Evolutionary conservation across 306 rosid species (phyloP).

Genomic region (Cucurbita moschata): DNA sequence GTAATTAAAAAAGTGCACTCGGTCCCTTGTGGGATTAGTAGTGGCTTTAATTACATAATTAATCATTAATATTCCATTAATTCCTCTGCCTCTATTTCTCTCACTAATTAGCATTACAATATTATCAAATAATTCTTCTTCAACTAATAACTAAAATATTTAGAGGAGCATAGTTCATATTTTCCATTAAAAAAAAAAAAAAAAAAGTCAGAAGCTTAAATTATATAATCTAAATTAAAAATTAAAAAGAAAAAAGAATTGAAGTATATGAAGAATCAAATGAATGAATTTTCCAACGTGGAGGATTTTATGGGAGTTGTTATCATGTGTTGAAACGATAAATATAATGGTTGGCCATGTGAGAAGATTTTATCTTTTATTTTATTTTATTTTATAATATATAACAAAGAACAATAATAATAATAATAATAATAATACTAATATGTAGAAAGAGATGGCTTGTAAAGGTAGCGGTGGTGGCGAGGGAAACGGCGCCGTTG

Average conservation of each 20-base stretch:
- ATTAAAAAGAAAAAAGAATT: not conserved
- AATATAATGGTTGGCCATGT: conserved; percentile 4
- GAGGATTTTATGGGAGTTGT: not conserved
- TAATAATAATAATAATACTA: not conserved
- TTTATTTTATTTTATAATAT: too few relatives aligned
- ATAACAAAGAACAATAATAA: not conserved
- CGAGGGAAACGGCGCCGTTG: not conserved
- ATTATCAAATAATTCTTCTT: not conserved
- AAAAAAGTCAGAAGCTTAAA: too few relatives aligned
- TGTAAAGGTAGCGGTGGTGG: not conserved
- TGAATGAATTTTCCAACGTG: not conserved
- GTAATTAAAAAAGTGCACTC: conserved; percentile 12
- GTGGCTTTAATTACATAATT: conserved; percentile 3
- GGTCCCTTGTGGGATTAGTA: conserved; percentile 12
- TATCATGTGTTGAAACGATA: not conserved
- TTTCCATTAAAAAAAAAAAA: too few relatives aligned
- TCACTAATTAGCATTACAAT: not conserved
- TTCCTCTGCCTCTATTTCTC: not conserved
- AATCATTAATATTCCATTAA: not conserved
- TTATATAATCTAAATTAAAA: too few relatives aligned
- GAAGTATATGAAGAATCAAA: not conserved
- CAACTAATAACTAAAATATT: too few relatives aligned
- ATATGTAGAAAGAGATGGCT: not conserved
- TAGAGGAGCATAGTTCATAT: too few relatives aligned
- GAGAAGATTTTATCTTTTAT: not conserved